Conservation (phyloP, 768 basidiomycete genomes). For the Phaeolepiota aurea region DNA sequence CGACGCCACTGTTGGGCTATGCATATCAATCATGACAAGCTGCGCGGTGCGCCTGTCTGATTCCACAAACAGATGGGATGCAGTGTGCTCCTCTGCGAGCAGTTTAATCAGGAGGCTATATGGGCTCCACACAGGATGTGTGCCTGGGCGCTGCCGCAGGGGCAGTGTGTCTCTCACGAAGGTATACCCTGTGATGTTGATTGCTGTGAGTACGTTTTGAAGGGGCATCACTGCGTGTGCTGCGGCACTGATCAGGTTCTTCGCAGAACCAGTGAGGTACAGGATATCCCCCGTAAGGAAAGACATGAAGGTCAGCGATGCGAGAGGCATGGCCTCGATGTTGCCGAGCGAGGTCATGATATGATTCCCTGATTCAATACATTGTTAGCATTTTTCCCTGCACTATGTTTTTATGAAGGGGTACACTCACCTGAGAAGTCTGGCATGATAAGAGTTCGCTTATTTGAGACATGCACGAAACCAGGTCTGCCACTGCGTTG, state of each 20-base stretch:
- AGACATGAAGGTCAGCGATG: conserved; percentile 47
- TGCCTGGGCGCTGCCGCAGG: conserved; percentile 28
- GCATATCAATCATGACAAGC: conserved; percentile 32
- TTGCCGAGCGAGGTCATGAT: conserved; percentile 60
- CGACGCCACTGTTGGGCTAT: conserved; percentile 41
- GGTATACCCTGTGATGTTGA: conserved; percentile 43
- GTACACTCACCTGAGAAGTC: conserved; percentile 50
- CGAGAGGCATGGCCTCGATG: conserved; percentile 46
- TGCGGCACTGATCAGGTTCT: conserved; percentile 36
- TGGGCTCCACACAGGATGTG: conserved; percentile 25
- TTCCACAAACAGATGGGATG: conserved; percentile 17
- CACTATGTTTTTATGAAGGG: conserved; percentile 1
- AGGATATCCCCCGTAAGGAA: conserved; percentile 48
- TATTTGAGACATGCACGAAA: conserved; percentile 53
- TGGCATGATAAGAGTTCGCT: conserved; percentile 46
- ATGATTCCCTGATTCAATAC: conserved; percentile 39
- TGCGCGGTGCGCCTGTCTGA: conserved; percentile 19
- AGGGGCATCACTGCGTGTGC: conserved; percentile 49
- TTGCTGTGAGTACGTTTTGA: conserved; percentile 38
- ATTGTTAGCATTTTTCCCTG: no score
- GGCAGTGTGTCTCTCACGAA: conserved; percentile 49
- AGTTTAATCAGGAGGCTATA: conserved; percentile 52
- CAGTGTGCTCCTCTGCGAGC: conserved; percentile 37
- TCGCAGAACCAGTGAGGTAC: conserved; percentile 53
- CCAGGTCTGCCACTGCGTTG: conserved; percentile 58